Evolutionary conservation across 148 eudicot species (phyloP).

Genomic region (Fagopyrum esculentum): DNA sequence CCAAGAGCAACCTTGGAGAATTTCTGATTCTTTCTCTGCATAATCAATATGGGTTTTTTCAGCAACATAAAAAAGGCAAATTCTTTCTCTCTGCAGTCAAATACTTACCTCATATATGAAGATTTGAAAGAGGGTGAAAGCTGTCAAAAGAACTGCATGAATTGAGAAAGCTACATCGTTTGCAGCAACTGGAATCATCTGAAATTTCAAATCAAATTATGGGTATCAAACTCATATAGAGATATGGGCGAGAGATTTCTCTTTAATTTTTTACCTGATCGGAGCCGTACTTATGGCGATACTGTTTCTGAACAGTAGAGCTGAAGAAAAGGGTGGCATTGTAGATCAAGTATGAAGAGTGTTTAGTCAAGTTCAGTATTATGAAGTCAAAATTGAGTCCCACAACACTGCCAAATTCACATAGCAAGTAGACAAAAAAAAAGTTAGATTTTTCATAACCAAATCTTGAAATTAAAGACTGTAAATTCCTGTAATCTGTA

Average conservation of each 20-base stretch:
- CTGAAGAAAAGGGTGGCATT: constrained; percentile 77
- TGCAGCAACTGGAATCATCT: constrained; percentile 93
- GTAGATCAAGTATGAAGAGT: constrained; percentile 81
- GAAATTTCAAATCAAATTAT: constrained; percentile 15
- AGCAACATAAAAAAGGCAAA: not conserved
- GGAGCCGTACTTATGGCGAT: constrained; percentile 57
- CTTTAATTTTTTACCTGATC: constrained; percentile 36
- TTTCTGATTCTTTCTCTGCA: constrained; percentile 69
- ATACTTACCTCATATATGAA: constrained; percentile 66
- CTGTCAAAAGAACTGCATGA: constrained; percentile 79
- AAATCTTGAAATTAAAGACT: not conserved
- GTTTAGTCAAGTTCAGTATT: constrained; percentile 80
- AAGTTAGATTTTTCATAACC: not conserved
- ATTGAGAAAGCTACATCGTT: constrained; percentile 92
- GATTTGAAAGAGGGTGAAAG: constrained; percentile 74
- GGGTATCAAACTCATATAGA: not conserved
- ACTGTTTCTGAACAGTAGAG: constrained; percentile 58
- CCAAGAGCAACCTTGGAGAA: constrained; percentile 54
- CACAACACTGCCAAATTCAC: constrained; percentile 46
- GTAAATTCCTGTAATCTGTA: not conserved
- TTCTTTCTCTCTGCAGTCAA: not conserved
- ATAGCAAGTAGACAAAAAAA: constrained; percentile 5
- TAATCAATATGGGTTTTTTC: not conserved
- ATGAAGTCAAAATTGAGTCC: constrained; percentile 92
- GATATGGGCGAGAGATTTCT: no score